Evolutionary conservation across 352 stramenopile species (phyloP), one percentile per base, ranked within the genome.

Genomic region (Phytophthora podocarpi): DNA sequence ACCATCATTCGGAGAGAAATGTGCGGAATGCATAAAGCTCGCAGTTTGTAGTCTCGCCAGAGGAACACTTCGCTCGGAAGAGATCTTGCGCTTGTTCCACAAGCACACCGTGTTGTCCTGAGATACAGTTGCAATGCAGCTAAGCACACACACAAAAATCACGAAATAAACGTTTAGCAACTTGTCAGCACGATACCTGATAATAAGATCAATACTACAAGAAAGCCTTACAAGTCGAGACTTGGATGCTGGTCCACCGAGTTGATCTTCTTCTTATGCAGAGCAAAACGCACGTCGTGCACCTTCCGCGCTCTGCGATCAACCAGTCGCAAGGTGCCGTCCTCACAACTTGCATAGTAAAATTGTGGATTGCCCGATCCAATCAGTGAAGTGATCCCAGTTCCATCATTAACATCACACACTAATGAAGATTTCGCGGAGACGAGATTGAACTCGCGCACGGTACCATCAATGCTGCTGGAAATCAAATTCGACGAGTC

Each of bases 211-310:
- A n/a, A n/a, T n/a, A n/a, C n/a, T n/a, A n/a, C n/a, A n/a, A n/a
- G n/a, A n/a, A n/a, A n/a, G n/a, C n/a, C 75, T 41, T 89, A 89
- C 75, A 76, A 78, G 18, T 80, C 42, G 5, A 68, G 53, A 26
- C 49, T 56, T 10, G 83, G 82, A 24, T 94, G 85, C 30, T 80
- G 69, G 40, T 91, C 78, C 16, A 94, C 68, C 2, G 85, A 89
- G 50, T 91, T 90, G 23, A 91, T 70, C 59, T 80, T 86, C 51
- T 80, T 85, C 34, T 85, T 70, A 34, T 92, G 85, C 16, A 91
- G 47, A 1, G 42, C 1, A 37, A 75, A 90, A 8, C 26, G 41
- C 1, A 67, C 27, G 4, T 67, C 43, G 15, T 62, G 70, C 11
- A 35, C 21, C 2, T 27, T 50, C 5, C 28, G 15, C 9, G 66